Conservation (phyloP, 345 rosid genomes). For the Citrus hindsii region DNA sequence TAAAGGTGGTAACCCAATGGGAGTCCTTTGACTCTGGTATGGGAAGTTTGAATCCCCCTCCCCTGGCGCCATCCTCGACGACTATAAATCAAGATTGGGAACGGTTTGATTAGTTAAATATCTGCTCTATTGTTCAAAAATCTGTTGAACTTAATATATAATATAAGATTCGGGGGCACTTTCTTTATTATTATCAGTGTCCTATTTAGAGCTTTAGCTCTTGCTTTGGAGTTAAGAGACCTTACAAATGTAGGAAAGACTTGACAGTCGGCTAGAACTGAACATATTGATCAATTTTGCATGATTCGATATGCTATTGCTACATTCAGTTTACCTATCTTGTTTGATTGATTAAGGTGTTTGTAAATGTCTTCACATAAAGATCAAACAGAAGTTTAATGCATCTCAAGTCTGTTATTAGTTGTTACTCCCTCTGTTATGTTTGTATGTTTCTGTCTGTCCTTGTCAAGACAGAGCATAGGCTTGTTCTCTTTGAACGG, state of each 20-base stretch:
- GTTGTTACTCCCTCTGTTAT: not conserved
- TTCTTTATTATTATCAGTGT: not conserved
- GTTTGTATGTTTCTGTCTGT: not conserved
- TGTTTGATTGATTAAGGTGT: not conserved
- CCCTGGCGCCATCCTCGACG: conserved; percentile 46
- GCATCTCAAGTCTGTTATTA: not conserved
- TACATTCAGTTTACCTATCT: not conserved
- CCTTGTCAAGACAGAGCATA: conserved; percentile 10
- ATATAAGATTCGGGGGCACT: not conserved
- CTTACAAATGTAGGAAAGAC: not conserved
- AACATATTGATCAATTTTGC: not conserved
- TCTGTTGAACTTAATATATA: not conserved
- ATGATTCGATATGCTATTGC: not conserved
- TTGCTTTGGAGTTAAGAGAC: not conserved
- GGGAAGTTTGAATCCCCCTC: conserved; percentile 72
- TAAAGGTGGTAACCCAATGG: conserved; percentile 68
- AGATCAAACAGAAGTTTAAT: not conserved
- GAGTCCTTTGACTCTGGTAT: conserved; percentile 67
- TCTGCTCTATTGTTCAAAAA: conserved; percentile 7
- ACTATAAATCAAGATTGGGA: conserved; percentile 65
- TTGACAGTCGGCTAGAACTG: not conserved
- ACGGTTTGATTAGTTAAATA: conserved; percentile 53
- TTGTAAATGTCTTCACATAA: not conserved
- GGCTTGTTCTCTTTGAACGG: conserved; percentile 11
- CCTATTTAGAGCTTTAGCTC: not conserved